Evolutionary conservation across 2,329 filamentous ascomycete species (phyloP), one percentile per base, ranked within the genome.

Genomic region (Xylaria sp.): DNA sequence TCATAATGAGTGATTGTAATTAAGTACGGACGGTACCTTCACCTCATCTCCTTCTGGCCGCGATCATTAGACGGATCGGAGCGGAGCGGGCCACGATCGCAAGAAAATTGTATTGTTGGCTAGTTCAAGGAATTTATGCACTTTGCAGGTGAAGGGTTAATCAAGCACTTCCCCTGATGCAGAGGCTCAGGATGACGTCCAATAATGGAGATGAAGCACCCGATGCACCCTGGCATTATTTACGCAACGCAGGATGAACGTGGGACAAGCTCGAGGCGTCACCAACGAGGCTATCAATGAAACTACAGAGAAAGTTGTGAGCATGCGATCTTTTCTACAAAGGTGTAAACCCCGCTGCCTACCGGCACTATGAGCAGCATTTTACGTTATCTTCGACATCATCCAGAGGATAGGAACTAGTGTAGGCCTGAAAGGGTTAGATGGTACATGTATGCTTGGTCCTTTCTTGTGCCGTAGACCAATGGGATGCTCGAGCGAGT

Each of bases 41-140:
- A 36, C 32, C 39, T 55, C 56, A 57, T 65, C 32, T 56, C 43
- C 32, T 61, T 46, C 20, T 62, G 43, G 39, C 48, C 53, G 32
- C 30, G 20, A 58, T 64, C 34, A 50, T 53, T 10, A 61, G 53
- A 62, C 48, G 64, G 63, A 65, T 53, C 61, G 39, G 60, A 67
- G 43, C 57, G 57, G 65, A 62, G 57, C 57, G 60, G 65, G 56
- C 67, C 57, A 48, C 39, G 39, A 48, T 60, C 32, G 18, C 32
- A 57, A 20, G 43, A 28, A 28, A n/a, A 58, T 52, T 41, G 30
- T 25, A 34, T 56, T 39, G 32, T 36, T n/a, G n/a, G n/a, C n/a
- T n/a, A n/a, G n/a, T n/a, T n/a, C n/a, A n/a, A n/a, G n/a, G n/a
- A n/a, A n/a, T n/a, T n/a, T n/a, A n/a, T n/a, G n/a, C n/a, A n/a